Base-by-base conservation (phyloP, 352 stramenopile genomes). In the Thraustotheca clavata region DNA sequence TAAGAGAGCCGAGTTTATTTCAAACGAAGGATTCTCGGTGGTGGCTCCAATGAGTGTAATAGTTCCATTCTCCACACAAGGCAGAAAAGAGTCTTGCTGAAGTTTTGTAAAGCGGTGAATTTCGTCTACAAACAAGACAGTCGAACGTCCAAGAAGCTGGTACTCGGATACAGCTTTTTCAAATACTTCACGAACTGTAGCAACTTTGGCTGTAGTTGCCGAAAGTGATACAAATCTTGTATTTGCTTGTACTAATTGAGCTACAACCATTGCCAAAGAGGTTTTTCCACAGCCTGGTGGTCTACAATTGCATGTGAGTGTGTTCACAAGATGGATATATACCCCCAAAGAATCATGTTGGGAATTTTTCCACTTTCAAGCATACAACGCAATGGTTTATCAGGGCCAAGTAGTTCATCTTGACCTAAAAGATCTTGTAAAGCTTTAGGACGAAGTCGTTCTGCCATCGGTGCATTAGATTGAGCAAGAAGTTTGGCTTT, bases 21-120 rank as follows among this genome's bases (percentile, higher is more conserved):
- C 82, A 43, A 95, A 95, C 52, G 83, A 94, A 24, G 87, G 85
- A 59, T 94, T 95, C 62, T 95, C 87, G 0, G 87, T 95, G 33
- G 87, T 95, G 26, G 87, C 87, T n/a, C 87, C 87, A 65, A 95
- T 90, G 26, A 95, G 52, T 26, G 86, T 92, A 67, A 94, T 88
- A 8, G 77, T 90, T 1, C 87, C 87, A 31, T 88, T 80, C 68
- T 95, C 85, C 11, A 95, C 80, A 1, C 71, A 68, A 12, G 83
- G 83, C n/a, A 95, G 71, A 43, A 95, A 90, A 43, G 92, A 86
- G 68, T 94, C 84, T 71, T 95, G 87, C 35, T 92, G 80, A 59
- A 86, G 87, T 68, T 94, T 94, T 59, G 90, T 94, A 69, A 91
- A 94, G 6, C 83, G 79, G 66, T 95, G 87, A 54, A 95, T 88